phyloP scores from a whole-genome alignment of 2,329 filamentous ascomycete genomes.

The Fusarium nanum region DNA sequence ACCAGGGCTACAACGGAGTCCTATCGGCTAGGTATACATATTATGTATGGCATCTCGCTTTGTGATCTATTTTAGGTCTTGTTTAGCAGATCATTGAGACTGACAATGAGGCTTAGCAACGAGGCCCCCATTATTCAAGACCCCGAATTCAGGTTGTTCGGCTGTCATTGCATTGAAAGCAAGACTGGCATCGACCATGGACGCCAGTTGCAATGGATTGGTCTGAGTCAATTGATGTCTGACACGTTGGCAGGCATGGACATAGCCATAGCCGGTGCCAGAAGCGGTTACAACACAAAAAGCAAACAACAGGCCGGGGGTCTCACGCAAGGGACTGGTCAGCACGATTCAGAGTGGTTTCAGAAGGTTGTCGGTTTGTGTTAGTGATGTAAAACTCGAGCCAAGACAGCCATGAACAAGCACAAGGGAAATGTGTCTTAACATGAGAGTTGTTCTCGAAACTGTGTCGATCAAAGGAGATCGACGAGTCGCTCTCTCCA shows the following conservation, averaged over 20 bases:
- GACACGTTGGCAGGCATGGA: slow-evolving; percentile 27
- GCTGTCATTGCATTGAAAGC: slow-evolving; percentile 7
- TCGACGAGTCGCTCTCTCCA: not conserved
- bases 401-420: not conserved
- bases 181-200: slow-evolving; percentile 5
- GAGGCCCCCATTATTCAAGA: not conserved
- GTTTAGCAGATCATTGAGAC: not conserved
- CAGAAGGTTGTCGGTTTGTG: slow-evolving; percentile 17
- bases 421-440: not conserved
- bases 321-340: slow-evolving; percentile 25
- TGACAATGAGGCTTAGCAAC: slow-evolving; percentile 2
- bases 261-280: slow-evolving; percentile 16
- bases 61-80: slow-evolving; percentile 21
- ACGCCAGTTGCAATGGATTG: not conserved
- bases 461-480: not conserved
- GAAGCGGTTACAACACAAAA: slow-evolving; percentile 16
- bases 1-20: not conserved
- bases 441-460: not conserved
- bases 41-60: not conserved
- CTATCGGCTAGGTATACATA: not conserved
- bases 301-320: slow-evolving; percentile 5
- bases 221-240: slow-evolving; percentile 28
- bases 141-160: not conserved
- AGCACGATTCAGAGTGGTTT: slow-evolving; percentile 25
- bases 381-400: slow-evolving; percentile 12